phyloP scores from a whole-genome alignment of 306 rosid genomes.

The Cicer pinnatifidum region DNA sequence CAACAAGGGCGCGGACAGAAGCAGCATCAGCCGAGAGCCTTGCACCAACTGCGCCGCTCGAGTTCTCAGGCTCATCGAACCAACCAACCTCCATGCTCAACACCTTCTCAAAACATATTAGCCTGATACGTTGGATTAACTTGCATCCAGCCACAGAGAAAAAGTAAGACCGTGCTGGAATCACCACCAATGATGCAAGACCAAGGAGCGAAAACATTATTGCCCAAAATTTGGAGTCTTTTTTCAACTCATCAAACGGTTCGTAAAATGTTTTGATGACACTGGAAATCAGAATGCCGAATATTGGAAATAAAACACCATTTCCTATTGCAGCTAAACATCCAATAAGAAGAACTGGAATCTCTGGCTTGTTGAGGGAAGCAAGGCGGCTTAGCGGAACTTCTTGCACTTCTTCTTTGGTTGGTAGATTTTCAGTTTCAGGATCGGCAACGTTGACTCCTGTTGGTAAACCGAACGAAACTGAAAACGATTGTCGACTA shows the following conservation, averaged over 20 bases:
- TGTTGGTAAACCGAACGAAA: slow-evolving; percentile 73
- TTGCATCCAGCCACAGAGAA: slow-evolving; percentile 79
- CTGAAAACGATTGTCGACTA: slow-evolving; percentile 74
- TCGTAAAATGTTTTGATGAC: slow-evolving; percentile 72
- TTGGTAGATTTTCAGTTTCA: slow-evolving; percentile 41
- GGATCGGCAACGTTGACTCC: slow-evolving; percentile 56
- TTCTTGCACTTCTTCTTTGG: slow-evolving; percentile 46
- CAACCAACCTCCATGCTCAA: slow-evolving; percentile 81
- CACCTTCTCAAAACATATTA: slow-evolving; percentile 72
- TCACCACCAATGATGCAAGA: slow-evolving; percentile 49
- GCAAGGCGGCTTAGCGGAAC: slow-evolving; percentile 77
- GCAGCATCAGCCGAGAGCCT: slow-evolving; percentile 91
- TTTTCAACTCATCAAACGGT: slow-evolving; percentile 57
- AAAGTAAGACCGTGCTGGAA: slow-evolving; percentile 63
- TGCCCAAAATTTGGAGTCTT: slow-evolving; percentile 79
- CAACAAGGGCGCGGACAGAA: slow-evolving; percentile 74
- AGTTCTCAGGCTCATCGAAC: slow-evolving; percentile 84
- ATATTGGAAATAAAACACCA: slow-evolving; percentile 70
- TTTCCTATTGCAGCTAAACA: slow-evolving; percentile 59
- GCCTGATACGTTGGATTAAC: slow-evolving; percentile 76
- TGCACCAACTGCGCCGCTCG: slow-evolving; percentile 81
- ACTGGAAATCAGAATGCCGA: slow-evolving; percentile 63
- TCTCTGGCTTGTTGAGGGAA: slow-evolving; percentile 89
- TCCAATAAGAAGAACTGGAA: slow-evolving; percentile 70
- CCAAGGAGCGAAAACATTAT: slow-evolving; percentile 64